phyloP scores from a whole-genome alignment of 768 basidiomycete genomes.

The Mycena floridula region DNA sequence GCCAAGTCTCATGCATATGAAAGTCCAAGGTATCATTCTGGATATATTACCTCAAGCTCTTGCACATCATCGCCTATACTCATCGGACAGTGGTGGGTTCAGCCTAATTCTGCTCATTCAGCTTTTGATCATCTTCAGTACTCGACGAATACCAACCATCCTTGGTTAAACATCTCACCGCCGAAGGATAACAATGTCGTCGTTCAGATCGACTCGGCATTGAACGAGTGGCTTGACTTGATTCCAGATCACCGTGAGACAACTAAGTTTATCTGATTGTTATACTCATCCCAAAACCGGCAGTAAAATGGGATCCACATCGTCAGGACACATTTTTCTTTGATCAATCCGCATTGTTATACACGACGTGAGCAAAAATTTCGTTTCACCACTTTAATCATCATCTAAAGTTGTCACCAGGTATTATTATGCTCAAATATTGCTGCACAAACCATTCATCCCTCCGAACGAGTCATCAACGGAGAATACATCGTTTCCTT shows the following conservation, averaged over 20 bases:
- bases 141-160: neutral
- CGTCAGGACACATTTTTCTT: conserved; percentile 17
- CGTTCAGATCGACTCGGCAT: conserved; percentile 39
- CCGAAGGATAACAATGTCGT: conserved; percentile 31
- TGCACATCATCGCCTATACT: conserved; percentile 41
- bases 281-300: conserved; percentile 39
- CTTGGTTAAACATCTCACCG: too few relatives aligned
- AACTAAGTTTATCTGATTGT: conserved; percentile 56
- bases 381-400: conserved; percentile 20
- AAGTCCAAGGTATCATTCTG: too few relatives aligned
- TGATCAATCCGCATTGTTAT: conserved; percentile 27
- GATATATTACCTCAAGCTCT: conserved; percentile 37
- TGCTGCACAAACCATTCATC: conserved; percentile 53
- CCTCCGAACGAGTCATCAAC: conserved; percentile 35
- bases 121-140: neutral
- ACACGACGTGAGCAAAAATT: neutral
- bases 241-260: conserved; percentile 45
- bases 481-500: conserved; percentile 24
- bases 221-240: conserved; percentile 33
- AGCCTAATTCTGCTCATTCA: too few relatives aligned
- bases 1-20: too few relatives aligned
- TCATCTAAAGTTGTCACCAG: too few relatives aligned
- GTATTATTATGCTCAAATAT: conserved; percentile 29
- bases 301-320: conserved; percentile 13
- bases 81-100: conserved; percentile 43